Evolutionary conservation across 805 yeast genomes (phyloP).

Genomic region (Spathaspora hagerdaliae): DNA sequence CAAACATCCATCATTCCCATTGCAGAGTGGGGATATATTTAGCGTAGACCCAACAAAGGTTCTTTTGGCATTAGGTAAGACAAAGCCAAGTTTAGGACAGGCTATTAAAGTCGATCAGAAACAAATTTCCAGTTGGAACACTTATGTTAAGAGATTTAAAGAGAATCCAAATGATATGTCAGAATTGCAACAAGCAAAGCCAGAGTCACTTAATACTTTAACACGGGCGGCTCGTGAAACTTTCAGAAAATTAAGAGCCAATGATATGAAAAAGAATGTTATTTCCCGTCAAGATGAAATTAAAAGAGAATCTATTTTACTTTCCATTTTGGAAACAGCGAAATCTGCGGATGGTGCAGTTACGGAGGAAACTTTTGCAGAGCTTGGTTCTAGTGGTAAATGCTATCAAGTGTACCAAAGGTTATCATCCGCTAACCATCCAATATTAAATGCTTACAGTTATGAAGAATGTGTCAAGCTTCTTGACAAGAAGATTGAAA

Average conservation of each 20-base stretch:
- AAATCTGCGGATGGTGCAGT: constrained; percentile 18
- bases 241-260: constrained; percentile 35
- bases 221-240: constrained; percentile 13
- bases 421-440: constrained; percentile 17
- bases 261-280: constrained; percentile 33
- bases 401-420: constrained; percentile 30
- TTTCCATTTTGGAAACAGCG: constrained; percentile 36
- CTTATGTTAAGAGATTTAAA: constrained; percentile 57
- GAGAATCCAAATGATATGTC: constrained; percentile 55
- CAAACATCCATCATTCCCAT: constrained; percentile 71
- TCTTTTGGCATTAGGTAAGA: constrained; percentile 76
- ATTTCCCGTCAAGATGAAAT: constrained; percentile 28
- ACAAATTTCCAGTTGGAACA: constrained; percentile 76
- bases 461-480: constrained; percentile 19
- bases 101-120: constrained; percentile 66
- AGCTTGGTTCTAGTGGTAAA: constrained; percentile 30
- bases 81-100: constrained; percentile 70
- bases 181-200: constrained; percentile 44
- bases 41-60: constrained; percentile 84
- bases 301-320: constrained; percentile 46
- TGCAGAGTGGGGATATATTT: constrained; percentile 84
- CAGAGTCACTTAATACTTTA: constrained; percentile 28
- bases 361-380: constrained; percentile 26
- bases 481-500: constrained; percentile 31
- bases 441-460: constrained; percentile 4